Evolutionary conservation across 2,329 filamentous ascomycete species (phyloP).

Genomic region (Neonectria hederae): DNA sequence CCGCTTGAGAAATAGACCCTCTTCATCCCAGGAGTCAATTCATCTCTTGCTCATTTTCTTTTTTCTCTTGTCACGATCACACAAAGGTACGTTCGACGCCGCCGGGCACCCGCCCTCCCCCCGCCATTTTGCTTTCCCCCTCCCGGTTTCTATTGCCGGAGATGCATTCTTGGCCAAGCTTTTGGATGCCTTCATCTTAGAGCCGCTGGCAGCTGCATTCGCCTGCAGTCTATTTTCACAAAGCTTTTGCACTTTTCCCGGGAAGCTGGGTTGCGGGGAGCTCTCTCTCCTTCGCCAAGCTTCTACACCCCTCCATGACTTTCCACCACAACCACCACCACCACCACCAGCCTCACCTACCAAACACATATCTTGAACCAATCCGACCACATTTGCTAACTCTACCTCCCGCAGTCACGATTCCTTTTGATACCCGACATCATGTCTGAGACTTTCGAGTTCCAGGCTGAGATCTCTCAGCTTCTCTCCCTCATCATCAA

Average conservation of each 20-base stretch:
- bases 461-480: conserved; percentile 99
- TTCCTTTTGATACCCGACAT: conserved; percentile 59
- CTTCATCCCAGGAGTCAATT: conserved; percentile 36
- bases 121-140: conserved; percentile 8
- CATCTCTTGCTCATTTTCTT: conserved; percentile 37
- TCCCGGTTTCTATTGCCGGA: neutral
- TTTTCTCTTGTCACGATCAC: conserved; percentile 38
- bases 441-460: conserved; percentile 99
- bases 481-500: conserved; percentile 99
- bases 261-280: neutral
- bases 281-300: conserved; percentile 22
- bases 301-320: conserved; percentile 34
- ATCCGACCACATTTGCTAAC: conserved; percentile 30
- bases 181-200: neutral
- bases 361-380: conserved; percentile 4
- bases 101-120: neutral
- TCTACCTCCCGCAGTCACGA: conserved; percentile 38
- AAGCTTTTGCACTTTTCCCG: neutral
- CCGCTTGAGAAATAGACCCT: conserved; percentile 38
- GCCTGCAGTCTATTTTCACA: neutral
- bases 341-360: conserved; percentile 19
- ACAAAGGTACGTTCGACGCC: conserved; percentile 38
- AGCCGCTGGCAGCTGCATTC: neutral
- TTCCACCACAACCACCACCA: conserved; percentile 21
- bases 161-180: neutral